Evolutionary conservation across 139 green algal species (phyloP), one percentile per base, ranked within the genome.

Genomic region (Coelastrella sp.): DNA sequence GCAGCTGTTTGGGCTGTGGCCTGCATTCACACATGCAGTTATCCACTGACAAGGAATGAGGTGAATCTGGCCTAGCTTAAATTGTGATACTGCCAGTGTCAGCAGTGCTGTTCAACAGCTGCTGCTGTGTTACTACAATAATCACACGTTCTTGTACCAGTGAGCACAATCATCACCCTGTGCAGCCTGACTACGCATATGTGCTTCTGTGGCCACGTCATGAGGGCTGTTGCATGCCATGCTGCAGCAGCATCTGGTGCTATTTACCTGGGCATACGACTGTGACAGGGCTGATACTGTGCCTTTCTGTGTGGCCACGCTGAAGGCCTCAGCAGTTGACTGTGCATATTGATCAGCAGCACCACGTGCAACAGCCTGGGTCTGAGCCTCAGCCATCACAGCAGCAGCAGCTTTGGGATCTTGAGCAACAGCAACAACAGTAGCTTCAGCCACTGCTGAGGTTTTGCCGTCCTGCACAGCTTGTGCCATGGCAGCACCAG

Each of bases 281-380:
- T 89, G 20, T 17, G 68, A 59, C 27, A 90, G 57, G 12, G 35
- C 24, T 27, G 84, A 56, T 7, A 63, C n/a, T 0, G 57, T 90
- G 57, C 85, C 85, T 57, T 83, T 56, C 11, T 35, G n/a, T 12
- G 60, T 20, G n/a, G 84, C 73, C 12, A 81, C 73, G 10, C n/a
- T 84, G 58, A 90, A 84, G 20, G 85, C 85, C 49, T 83, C 58
- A 14, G 73, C 85, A 15, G 85, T 84, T 1, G 82, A 88, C 19
- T 58, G 25, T 7, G 85, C 85, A 14, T 56, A 61, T 10, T 15
- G 58, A n/a, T 66, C 57, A 19, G 85, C 66, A 7, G 56, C 57
- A 10, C 85, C 85, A 10, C 73, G 19, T 6, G 85, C 85, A n/a
- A 84, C 56, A 68, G 85, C 72, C 58, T 83, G 70, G 8, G 59